Evolutionary conservation across 176 grass and related monocot species (phyloP), one percentile per base, ranked within the genome.

Genomic region (Lolium rigidum): DNA sequence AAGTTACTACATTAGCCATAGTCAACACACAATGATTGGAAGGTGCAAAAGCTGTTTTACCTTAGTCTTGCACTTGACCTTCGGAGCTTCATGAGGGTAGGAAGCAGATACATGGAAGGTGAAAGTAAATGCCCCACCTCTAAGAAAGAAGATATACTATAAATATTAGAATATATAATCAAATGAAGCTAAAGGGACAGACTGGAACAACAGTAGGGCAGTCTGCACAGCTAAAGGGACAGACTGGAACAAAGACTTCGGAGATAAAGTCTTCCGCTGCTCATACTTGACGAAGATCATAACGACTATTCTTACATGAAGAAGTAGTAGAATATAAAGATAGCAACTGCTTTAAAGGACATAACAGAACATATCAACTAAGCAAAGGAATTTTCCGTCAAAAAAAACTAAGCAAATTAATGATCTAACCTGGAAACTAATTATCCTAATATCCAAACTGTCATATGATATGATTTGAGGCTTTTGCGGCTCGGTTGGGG

Each of bases 41-140:
- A 72, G 4, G 5, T 75, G 47, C 65, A 58, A 43, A 52, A 54
- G 71, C 13, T 59, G 1, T 12, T 13, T 16, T 90, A 95, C 93
- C 93, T 92, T 94, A 21, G 93, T 95, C 82, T 92, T 95, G 85
- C 93, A 95, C 52, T 92, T 94, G 56, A 94, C 92, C 68, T 94
- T 94, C 3, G 92, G 89, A 10, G 89, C 87, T 38, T 94, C 92
- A 12, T 94, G 92, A 77, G 92, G 92, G 71, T 94, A 94, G 60
- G 92, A 81, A 83, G 87, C 84, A 87, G 92, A 81, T 15, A 94
- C 84, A 64, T 95, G 87, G 65, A 95, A 95, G 50, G 87, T 95
- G 81, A 95, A 95, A 56, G 80, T 56, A 79, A 95, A 95, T 50
- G 73, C 13, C 41, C 93, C 93, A 76, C 85, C 85, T 66, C 93